Evolutionary conservation across 2,329 filamentous ascomycete genomes (phyloP).

Genomic region (Thermomyces lanuginosus): DNA sequence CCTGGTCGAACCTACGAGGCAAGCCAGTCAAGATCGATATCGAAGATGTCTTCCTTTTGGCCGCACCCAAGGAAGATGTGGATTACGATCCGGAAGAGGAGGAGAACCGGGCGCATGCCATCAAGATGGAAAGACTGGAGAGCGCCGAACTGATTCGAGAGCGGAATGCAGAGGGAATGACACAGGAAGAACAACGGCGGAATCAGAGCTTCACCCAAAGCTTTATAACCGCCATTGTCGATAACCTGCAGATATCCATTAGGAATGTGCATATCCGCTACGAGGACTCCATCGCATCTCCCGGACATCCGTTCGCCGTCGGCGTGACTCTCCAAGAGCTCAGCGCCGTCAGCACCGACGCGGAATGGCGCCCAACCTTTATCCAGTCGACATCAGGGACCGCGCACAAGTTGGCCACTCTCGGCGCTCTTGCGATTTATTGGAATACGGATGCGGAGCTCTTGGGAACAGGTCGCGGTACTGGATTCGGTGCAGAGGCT

Average conservation of each 20-base stretch:
- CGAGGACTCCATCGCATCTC: slow-evolving; percentile 89
- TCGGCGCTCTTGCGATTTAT: slow-evolving; percentile 82
- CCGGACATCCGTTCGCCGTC: slow-evolving; percentile 85
- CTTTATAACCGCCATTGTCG: slow-evolving; percentile 86
- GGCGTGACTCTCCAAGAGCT: slow-evolving; percentile 90
- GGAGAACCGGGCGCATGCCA: slow-evolving; percentile 63
- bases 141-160: slow-evolving; percentile 91
- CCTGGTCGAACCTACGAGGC: slow-evolving; percentile 90
- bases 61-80: slow-evolving; percentile 87
- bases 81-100: slow-evolving; percentile 90
- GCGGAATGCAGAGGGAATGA: slow-evolving; percentile 79
- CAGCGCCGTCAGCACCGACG: slow-evolving; percentile 90
- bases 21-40: slow-evolving; percentile 91
- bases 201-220: slow-evolving; percentile 96
- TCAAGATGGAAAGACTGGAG: slow-evolving; percentile 98
- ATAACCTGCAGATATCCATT: slow-evolving; percentile 93
- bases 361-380: slow-evolving; percentile 88
- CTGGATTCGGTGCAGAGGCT: slow-evolving; percentile 39
- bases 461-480: slow-evolving; percentile 65
- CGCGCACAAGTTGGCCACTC: slow-evolving; percentile 83
- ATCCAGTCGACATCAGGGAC: slow-evolving; percentile 70
- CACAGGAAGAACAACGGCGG: slow-evolving; percentile 87
- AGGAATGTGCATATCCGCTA: slow-evolving; percentile 98
- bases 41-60: slow-evolving; percentile 89
- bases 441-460: slow-evolving; percentile 92